Conservation (phyloP, 306 rosid species). For the Corylus americana region DNA sequence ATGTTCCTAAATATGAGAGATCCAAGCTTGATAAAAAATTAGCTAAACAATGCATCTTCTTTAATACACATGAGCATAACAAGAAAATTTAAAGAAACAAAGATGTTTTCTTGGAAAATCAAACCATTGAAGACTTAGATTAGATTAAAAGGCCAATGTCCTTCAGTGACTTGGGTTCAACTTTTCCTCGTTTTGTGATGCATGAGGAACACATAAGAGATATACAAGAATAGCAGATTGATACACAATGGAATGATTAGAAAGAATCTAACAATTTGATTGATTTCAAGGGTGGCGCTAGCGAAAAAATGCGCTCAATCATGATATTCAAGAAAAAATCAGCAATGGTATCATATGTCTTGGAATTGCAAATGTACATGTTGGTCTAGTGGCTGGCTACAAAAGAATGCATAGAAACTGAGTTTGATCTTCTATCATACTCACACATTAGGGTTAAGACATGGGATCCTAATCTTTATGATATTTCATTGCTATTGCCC, state of each 20-base stretch:
- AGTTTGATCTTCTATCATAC: background rate
- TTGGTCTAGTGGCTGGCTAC: background rate
- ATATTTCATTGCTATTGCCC: background rate
- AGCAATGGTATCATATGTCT: conserved; percentile 8
- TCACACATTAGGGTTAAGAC: background rate
- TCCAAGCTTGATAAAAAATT: no score
- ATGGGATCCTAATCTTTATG: background rate
- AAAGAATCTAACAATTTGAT: conserved; percentile 16
- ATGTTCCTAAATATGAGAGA: no score
- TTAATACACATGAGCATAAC: no score
- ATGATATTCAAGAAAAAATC: conserved; percentile 30
- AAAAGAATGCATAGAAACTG: background rate
- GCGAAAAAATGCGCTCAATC: conserved; percentile 30
- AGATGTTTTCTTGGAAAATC: no score
- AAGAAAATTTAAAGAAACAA: no score
- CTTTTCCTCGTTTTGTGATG: no score
- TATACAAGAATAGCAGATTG: no score
- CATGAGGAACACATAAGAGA: no score
- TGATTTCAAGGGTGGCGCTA: background rate
- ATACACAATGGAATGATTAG: background rate
- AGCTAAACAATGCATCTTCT: no score
- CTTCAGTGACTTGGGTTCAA: no score
- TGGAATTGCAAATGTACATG: conserved; percentile 19
- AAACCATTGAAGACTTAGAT: no score
- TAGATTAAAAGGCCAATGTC: no score